Base-by-base conservation (phyloP, 129 eudicot species). In the Saposhnikovia divaricata region DNA sequence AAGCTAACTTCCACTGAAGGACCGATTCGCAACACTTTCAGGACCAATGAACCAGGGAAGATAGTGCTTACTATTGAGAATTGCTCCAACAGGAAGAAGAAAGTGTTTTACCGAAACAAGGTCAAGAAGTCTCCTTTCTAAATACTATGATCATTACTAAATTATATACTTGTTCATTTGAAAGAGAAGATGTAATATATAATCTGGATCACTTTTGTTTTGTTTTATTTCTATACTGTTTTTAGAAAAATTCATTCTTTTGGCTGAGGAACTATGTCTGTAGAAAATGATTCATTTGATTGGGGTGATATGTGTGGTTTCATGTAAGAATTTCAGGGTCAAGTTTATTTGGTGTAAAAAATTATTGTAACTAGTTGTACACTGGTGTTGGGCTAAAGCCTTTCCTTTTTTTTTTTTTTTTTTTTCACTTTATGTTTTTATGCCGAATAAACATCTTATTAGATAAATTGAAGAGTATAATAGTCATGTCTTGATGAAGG, bases 11-110 rank as follows among this genome's bases (percentile, higher is more conserved):
- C 69, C 31, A 47, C 2, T 9, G 77, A 68, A 50, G 82, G 44
- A 12, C 50, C 82, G 0, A 15, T 79, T 79, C 82, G 82, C 76
- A 79, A 79, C 74, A 79, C 82, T 79, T 79, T 79, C 48, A 70
- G 57, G 48, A 79, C 82, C 19, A 79, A 12, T 48, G 82, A 79
- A 38, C 39, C 82, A 6, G 82, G 82, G 23, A 79, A 79, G 27
- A 79, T 79, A 48, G 77, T 70, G 37, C 82, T 79, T 23, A 79
- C 82, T 34, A 25, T 79, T 47, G 82, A 69, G 77, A 79, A 79
- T 23, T 68, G 66, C 13, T 70, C 77, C 10, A 70, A 55, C 77
- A 79, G 71, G 82, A 79, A 79, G 68, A 79, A 69, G 77, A 70
- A 70, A 75, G 70, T 70, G 34, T 70, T 79, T 27, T 79, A 79